Conservation (phyloP, 306 rosid genomes). For the Gleditsia sinensis region DNA sequence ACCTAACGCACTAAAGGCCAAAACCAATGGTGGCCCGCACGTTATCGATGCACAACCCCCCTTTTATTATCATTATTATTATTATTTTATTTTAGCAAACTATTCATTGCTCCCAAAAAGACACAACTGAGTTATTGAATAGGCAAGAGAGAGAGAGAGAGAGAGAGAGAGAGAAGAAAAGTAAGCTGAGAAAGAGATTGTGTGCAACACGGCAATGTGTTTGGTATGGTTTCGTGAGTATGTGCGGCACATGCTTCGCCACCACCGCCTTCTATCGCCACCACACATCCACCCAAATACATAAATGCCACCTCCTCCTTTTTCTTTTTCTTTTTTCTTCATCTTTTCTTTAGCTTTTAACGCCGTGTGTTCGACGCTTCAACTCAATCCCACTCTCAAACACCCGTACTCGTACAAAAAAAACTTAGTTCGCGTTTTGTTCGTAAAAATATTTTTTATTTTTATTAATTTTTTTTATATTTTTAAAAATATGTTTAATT, state of each 20-base stretch:
- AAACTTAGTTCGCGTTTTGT: no score
- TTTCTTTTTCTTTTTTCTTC: not conserved
- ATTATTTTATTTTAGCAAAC: no score
- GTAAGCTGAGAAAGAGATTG: not conserved
- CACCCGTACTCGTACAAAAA: no score
- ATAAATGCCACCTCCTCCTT: not conserved
- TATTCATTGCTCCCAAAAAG: conserved; percentile 20
- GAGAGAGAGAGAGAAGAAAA: not conserved
- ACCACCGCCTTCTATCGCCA: conserved; percentile 35
- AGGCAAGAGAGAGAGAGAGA: not conserved
- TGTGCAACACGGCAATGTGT: conserved; percentile 59
- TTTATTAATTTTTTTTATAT: no score
- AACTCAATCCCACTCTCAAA: not conserved
- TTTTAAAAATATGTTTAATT: no score
- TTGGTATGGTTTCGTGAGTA: conserved; percentile 38
- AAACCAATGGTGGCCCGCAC: conserved; percentile 58
- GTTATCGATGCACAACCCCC: conserved; percentile 28
- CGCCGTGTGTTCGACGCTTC: no score
- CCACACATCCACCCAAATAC: conserved; percentile 51
- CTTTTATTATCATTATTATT: no score
- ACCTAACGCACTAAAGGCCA: conserved; percentile 70
- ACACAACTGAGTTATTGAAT: conserved; percentile 35
- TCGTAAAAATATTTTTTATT: no score
- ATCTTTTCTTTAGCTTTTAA: not conserved
- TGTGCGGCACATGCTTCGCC: conserved; percentile 74